Base-by-base conservation (phyloP, 768 basidiomycete species). In the Boletus fagicola region DNA sequence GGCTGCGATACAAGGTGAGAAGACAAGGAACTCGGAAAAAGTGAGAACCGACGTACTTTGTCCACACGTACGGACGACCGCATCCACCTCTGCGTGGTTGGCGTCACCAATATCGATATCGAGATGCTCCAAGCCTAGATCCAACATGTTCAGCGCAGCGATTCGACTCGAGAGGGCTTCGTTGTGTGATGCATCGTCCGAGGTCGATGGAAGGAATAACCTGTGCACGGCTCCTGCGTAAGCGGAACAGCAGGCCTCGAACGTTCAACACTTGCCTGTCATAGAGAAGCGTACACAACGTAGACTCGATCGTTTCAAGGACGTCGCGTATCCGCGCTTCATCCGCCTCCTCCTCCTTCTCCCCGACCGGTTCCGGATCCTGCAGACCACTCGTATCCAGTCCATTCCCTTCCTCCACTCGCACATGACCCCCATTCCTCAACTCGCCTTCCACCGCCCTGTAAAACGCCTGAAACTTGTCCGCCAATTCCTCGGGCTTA, bases 141-240 rank as follows among this genome's bases (percentile, higher is more conserved):
- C 96, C 1, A 98, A 78, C 79, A 94, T 83, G 62, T 95, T 94
- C 45, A 99, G 77, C 1, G 94, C 95, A 15, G 93, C 92, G 16
- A 98, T 86, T 6, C 95, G 85, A 66, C 86, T 90, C 0, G 94
- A 85, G 4, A 99, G 77, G 0, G 92, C 89, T 65, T 92, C 92
- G 68, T 99, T 94, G 68, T 97, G 95, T 1, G 86, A 87, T 0
- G 82, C 77, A 65, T 99, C 96, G 51, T 85, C 83, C n/a, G 82
- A 78, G 20, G 83, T 82, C 2, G 85, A 78, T 1, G 89, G 91
- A 51, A 86, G 81, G 73, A 94, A 97, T 4, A 97, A 65, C 54
- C 93, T 95, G 49, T 18, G 49, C 22, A 39, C 6, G 43, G 10
- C 33, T 51, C 49, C 38, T 33, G 39, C 47, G 48, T 56, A 10